These are phyloP conservation scores for Fistulifera pelliculosa DNA, from an alignment of 108 stramenopile species.

Conservation along the genomic window DNA sequence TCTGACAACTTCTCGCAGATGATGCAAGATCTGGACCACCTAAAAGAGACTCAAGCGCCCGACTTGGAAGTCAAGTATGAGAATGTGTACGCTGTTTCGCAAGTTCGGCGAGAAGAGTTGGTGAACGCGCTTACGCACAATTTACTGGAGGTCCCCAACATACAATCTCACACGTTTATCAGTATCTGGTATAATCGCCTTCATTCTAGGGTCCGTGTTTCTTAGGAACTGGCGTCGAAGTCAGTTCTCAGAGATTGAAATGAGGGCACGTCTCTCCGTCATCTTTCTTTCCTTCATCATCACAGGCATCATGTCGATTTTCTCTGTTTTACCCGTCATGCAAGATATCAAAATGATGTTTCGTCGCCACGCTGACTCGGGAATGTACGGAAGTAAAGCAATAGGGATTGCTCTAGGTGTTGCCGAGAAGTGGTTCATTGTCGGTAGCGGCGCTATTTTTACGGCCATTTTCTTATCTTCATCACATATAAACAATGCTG, in stretches of 20 bases:
- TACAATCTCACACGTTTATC: constrained; percentile 63
- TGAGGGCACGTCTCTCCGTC: constrained; percentile 24
- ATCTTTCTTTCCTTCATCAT: constrained; percentile 48
- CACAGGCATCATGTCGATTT: constrained; percentile 48
- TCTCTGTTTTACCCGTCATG: constrained; percentile 56
- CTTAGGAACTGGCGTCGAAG: constrained; percentile 16
- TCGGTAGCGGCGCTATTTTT: constrained; percentile 11
- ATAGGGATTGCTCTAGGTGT: constrained; percentile 46
- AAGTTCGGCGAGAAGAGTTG: constrained; percentile 21
- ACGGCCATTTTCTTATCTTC: neutral
- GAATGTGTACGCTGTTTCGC: constrained; percentile 26
- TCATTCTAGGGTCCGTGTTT: constrained; percentile 55
- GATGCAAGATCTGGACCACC: constrained; percentile 9
- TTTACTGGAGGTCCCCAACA: constrained; percentile 66
- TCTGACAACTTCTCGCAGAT: constrained; percentile 19
- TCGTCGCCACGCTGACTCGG: constrained; percentile 55
- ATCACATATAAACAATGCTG: neutral
- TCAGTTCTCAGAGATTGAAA: constrained; percentile 23
- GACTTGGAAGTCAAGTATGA: constrained; percentile 27
- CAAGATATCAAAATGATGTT: constrained; percentile 59
- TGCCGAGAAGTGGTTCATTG: constrained; percentile 51
- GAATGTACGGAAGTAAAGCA: constrained; percentile 56
- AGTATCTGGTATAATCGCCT: constrained; percentile 42
- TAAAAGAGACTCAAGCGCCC: constrained; percentile 9
- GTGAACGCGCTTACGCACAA: constrained; percentile 32